Conservation (phyloP, 352 stramenopile genomes). For the Phytophthora boehmeriae region DNA sequence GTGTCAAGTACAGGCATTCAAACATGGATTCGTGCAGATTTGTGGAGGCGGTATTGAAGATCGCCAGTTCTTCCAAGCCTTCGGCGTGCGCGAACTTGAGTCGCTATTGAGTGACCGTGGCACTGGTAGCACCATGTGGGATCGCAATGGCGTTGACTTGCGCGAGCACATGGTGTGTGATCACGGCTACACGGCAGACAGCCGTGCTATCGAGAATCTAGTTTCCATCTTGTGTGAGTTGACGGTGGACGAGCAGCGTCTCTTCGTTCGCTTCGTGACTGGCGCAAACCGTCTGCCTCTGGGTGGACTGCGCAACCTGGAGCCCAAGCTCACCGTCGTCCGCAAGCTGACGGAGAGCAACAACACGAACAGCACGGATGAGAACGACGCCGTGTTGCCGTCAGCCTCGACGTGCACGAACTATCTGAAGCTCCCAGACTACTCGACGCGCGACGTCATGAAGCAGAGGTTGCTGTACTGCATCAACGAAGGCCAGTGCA, state of each 20-base stretch:
- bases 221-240: conserved; percentile 81
- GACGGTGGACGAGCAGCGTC: conserved; percentile 65
- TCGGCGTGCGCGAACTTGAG: conserved; percentile 73
- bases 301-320: conserved; percentile 79
- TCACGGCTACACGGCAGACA: conserved; percentile 80
- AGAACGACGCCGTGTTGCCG: conserved; percentile 66
- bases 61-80: conserved; percentile 42
- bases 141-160: conserved; percentile 70
- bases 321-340: conserved; percentile 90
- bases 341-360: conserved; percentile 62
- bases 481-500: conserved; percentile 86
- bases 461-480: conserved; percentile 76
- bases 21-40: conserved; percentile 71
- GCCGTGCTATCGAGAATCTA: conserved; percentile 71
- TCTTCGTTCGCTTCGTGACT: conserved; percentile 92
- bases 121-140: conserved; percentile 59
- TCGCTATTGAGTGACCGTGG: conserved; percentile 61
- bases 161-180: conserved; percentile 83
- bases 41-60: conserved; percentile 38
- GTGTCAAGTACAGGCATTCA: conserved; percentile 68
- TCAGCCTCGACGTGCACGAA: conserved; percentile 91
- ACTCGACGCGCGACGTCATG: conserved; percentile 82
- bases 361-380: conserved; percentile 16
- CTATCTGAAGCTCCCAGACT: conserved; percentile 92
- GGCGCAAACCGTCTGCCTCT: conserved; percentile 85